phyloP scores from a whole-genome alignment of 2,329 filamentous ascomycete genomes.

The Fusarium sp. region DNA sequence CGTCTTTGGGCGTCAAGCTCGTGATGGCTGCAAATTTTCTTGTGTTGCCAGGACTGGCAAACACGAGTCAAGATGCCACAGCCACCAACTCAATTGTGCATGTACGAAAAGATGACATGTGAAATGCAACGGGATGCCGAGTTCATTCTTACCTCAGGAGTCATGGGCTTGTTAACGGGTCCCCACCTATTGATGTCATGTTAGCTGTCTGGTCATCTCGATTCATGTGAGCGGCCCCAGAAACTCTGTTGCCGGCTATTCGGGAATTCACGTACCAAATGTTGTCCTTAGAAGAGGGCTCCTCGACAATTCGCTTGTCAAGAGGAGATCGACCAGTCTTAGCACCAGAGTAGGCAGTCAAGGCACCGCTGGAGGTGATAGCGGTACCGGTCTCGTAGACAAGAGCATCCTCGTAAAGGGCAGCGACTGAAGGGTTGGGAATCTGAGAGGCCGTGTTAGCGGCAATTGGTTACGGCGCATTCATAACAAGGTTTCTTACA shows the following conservation, averaged over 20 bases:
- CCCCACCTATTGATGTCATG: slow-evolving; percentile 74
- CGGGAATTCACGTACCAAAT: slow-evolving; percentile 73
- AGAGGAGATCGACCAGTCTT: slow-evolving; percentile 97
- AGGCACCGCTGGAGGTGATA: slow-evolving; percentile 93
- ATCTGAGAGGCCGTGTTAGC: slow-evolving; percentile 59
- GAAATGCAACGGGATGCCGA: slow-evolving; percentile 11
- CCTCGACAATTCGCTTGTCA: slow-evolving; percentile 98
- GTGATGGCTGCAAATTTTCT: slow-evolving; percentile 34
- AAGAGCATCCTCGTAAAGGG: slow-evolving; percentile 98
- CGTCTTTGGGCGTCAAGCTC: slow-evolving; percentile 27
- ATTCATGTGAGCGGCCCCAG: slow-evolving; percentile 24
- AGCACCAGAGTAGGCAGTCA: slow-evolving; percentile 97
- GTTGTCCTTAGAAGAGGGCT: slow-evolving; percentile 87
- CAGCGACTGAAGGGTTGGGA: slow-evolving; percentile 93
- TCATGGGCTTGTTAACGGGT: slow-evolving; percentile 99
- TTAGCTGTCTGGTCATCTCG: slow-evolving; percentile 48
- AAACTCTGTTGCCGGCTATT: slow-evolving; percentile 30
- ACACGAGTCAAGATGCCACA: slow-evolving; percentile 20
- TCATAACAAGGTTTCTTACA: slow-evolving; percentile 66
- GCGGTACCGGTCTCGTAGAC: slow-evolving; percentile 97
- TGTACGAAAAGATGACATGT: slow-evolving; percentile 4
- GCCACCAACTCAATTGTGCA: slow-evolving; percentile 16
- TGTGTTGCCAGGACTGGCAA: slow-evolving; percentile 7
- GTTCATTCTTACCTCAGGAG: slow-evolving; percentile 77
- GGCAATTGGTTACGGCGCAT: background rate